Percentiles rank a stretch among this genome's conserved stretches.
Evolutionary conservation across 352 stramenopile genomes (phyloP).

Genomic region (Elongisporangium undulatum): DNA sequence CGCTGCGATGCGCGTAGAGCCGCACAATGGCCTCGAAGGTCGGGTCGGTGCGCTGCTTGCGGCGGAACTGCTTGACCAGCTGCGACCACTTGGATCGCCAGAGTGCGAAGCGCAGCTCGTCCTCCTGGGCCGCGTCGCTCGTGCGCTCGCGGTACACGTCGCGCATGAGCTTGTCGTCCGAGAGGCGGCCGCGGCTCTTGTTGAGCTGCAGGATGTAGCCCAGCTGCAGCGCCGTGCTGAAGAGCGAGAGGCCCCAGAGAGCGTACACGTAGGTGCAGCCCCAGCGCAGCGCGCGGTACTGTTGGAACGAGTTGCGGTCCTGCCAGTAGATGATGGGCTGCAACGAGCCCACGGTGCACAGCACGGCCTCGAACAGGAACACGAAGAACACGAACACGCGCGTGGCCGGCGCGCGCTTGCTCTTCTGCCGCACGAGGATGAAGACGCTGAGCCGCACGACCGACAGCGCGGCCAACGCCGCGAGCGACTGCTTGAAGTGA

Average conservation of each 20-base stretch:
- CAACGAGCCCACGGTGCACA: conserved; percentile 42
- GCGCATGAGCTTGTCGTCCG: conserved; percentile 57
- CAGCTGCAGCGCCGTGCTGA: conserved; percentile 56
- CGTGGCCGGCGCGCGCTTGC: conserved; percentile 68
- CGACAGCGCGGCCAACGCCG: conserved; percentile 42
- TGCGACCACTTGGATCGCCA: conserved; percentile 79
- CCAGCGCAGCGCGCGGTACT: conserved; percentile 41
- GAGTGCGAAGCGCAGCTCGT: conserved; percentile 30
- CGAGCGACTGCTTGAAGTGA: conserved; percentile 67
- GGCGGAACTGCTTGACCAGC: conserved; percentile 63
- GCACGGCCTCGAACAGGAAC: conserved; percentile 46
- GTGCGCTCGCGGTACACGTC: conserved; percentile 44
- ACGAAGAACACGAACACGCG: conserved; percentile 79
- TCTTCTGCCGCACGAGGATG: conserved; percentile 58
- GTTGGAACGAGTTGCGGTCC: conserved; percentile 40
- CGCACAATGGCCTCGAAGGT: conserved; percentile 82
- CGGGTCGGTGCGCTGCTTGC: conserved; percentile 44
- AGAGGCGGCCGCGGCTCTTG: conserved; percentile 51
- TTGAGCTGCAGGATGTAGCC: conserved; percentile 80
- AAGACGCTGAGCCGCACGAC: conserved; percentile 54
- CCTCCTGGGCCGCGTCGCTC: conserved; percentile 23
- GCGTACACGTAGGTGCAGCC: conserved; percentile 48
- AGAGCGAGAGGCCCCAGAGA: conserved; percentile 37
- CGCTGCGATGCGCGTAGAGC: conserved; percentile 78
- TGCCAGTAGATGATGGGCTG: conserved; percentile 66